These are phyloP conservation scores for Populus nigra DNA, from an alignment of 345 rosid species.

Conservation along the genomic window DNA sequence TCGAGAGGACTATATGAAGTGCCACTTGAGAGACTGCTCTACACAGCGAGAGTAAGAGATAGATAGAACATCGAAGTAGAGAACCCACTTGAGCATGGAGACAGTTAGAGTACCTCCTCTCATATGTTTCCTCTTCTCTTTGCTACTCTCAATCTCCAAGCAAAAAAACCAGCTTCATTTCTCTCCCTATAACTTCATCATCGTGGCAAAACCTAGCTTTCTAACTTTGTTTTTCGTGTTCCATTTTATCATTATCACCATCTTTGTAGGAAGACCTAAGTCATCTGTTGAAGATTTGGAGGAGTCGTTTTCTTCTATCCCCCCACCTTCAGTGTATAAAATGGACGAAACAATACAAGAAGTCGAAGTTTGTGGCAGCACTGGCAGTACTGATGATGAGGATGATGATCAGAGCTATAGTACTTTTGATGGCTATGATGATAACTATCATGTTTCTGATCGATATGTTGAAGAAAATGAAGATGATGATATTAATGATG, in stretches of 20 bases:
- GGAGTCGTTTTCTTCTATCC: neutral
- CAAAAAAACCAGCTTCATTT: slow-evolving; percentile 6
- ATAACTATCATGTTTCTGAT: neutral
- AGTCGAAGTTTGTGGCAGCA: neutral
- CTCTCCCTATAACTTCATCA: slow-evolving; percentile 16
- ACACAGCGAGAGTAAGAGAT: neutral
- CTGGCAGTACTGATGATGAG: neutral
- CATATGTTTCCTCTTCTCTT: slow-evolving; percentile 4
- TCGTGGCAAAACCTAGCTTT: slow-evolving; percentile 18
- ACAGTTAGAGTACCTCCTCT: neutral
- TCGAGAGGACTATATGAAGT: neutral
- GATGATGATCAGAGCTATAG: neutral
- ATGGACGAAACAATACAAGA: neutral
- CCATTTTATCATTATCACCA: slow-evolving; percentile 14
- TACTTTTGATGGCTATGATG: slow-evolving; percentile 2
- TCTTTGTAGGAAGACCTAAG: slow-evolving; percentile 18
- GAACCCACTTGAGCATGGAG: neutral
- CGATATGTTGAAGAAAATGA: slow-evolving; percentile 19
- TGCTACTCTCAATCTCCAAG: neutral
- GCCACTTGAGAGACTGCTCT: neutral
- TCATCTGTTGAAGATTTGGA: slow-evolving; percentile 12
- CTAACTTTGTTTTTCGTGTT: slow-evolving; percentile 21
- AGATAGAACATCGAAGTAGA: neutral
- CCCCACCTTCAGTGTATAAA: neutral
- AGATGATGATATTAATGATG: slow-evolving; percentile 4